phyloP scores from a whole-genome alignment of 73 alveolate genomes.

The Paramecium primaurelia region DNA sequence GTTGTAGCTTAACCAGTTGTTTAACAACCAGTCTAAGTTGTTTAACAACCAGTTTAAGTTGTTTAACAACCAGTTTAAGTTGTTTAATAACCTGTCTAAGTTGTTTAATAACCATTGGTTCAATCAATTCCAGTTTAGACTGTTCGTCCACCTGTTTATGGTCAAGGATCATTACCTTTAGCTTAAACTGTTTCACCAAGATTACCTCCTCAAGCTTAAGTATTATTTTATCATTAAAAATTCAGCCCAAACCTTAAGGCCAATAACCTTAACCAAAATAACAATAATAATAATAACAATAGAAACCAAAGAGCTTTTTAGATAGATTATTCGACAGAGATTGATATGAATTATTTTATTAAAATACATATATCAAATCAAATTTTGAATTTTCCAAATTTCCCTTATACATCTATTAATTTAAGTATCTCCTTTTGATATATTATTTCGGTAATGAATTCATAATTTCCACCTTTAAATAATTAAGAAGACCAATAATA shows the following conservation, averaged over 20 bases:
- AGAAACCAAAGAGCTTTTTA: neutral
- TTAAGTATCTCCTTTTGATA: neutral
- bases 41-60: constrained; percentile 3
- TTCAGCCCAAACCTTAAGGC: neutral
- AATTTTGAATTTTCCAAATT: neutral
- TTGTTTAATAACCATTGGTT: neutral
- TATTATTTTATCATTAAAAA: neutral
- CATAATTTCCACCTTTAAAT: neutral
- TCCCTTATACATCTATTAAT: neutral
- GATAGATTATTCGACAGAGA: constrained; percentile 27
- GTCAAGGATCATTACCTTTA: neutral
- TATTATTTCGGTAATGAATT: neutral
- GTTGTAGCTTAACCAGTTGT: neutral
- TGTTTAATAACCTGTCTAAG: neutral
- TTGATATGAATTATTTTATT: neutral
- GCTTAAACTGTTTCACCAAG: neutral
- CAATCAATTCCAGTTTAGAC: neutral
- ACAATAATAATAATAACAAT: neutral
- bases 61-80: neutral
- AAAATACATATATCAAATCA: neutral
- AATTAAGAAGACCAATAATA: neutral
- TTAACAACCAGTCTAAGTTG: neutral
- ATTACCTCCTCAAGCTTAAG: neutral
- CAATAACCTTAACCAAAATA: neutral
- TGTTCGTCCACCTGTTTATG: constrained; percentile 6